Percentiles rank a stretch among this genome's conserved stretches.
Conservation (phyloP, 345 rosid genomes). For the Psidium friedrichsthalianum region DNA sequence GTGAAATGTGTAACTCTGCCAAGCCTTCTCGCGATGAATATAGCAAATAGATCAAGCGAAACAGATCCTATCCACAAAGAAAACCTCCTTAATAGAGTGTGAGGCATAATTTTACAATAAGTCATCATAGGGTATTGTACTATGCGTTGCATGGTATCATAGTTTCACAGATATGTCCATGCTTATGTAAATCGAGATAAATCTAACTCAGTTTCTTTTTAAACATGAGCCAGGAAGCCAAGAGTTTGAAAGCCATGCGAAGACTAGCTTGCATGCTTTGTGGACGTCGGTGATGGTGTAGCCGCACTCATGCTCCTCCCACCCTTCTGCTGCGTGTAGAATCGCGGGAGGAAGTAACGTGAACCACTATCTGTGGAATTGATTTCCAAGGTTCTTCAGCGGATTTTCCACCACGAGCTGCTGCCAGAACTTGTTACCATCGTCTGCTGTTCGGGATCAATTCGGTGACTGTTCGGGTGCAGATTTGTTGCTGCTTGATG, state of each 20-base stretch:
- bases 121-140: background rate
- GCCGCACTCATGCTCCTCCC: conserved; percentile 58
- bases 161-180: background rate
- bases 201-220: background rate
- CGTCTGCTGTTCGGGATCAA: too few species aligned
- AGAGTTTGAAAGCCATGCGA: conserved; percentile 47
- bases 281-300: conserved; percentile 14
- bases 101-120: background rate
- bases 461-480: too few species aligned
- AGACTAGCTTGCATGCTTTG: conserved; percentile 45
- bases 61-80: background rate
- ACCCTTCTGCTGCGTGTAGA: conserved; percentile 51
- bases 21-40: background rate
- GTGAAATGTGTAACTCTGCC: background rate
- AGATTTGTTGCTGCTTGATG: too few species aligned
- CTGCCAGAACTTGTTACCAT: too few species aligned
- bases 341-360: too few species aligned
- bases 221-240: background rate
- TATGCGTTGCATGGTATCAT: background rate
- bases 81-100: background rate
- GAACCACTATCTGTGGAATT: too few species aligned
- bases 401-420: too few species aligned
- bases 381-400: too few species aligned
- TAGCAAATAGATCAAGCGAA: background rate
- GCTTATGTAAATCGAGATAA: background rate